Base-by-base conservation (phyloP, 1,139 yeast genomes). In the Zygotorulaspora mrakii region DNA sequence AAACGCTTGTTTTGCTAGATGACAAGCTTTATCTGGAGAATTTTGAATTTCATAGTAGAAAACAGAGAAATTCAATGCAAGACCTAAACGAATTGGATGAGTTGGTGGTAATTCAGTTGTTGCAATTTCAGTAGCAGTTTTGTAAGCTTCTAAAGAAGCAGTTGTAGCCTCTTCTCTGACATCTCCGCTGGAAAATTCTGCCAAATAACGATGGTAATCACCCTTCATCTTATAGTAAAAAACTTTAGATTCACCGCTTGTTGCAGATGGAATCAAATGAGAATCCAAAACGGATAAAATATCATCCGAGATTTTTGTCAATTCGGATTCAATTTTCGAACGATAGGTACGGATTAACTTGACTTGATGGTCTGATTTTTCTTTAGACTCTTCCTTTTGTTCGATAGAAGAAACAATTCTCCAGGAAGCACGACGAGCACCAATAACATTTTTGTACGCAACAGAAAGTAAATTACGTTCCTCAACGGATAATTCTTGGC, bases 341-440 rank as follows among this genome's bases (percentile, higher is more conserved):
- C 97, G 91, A 77, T 91, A 89, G 52, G 85, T 94, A 71, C 94
- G 84, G 68, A 91, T 89, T 66, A 89, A 79, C 50, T 77, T 66
- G 52, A 87, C 96, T 71, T 91, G 97, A 54, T 59, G 61, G 35
- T 56, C 62, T n/a, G 64, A 55, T 63, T 88, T 86, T 64, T 94
- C 95, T 73, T 89, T 88, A 59, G 89, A 84, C 71, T 89, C 97
- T 71, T 89, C 97, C 74, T 89, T 89, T 72, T 89, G 97, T 71
- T 89, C 97, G 61, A 89, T 89, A 33, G 96, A 87, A 35, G 96
- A 87, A 43, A 89, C 96, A 66, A 89, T 89, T 79, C 97, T 83
- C 98, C 98, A 91, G 32, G 96, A 87, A 46, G 98, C 97, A 73
- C 98, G 89, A 65, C 97, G 89, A 45, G 97, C 96, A 62, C 98